Evolutionary conservation across 192 early-diverging fungal genomes (phyloP).

Genomic region (Gigaspora rosea): DNA sequence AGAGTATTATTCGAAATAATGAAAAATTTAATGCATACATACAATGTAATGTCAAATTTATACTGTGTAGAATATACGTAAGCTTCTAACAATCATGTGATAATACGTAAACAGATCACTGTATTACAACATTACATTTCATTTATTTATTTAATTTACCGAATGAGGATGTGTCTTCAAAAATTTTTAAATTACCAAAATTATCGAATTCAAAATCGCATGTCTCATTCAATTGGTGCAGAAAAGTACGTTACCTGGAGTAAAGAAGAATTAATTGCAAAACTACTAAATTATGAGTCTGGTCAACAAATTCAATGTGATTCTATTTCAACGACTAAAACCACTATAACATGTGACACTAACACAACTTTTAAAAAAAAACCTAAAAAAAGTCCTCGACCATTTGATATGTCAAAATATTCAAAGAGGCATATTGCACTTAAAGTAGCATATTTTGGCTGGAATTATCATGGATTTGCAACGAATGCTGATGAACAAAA

Average conservation of each 20-base stretch:
- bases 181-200: background rate
- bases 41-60: too few relatives aligned
- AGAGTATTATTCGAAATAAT: background rate
- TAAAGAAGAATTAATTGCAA: constrained; percentile 19
- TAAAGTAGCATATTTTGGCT: constrained; percentile 89
- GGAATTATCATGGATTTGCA: constrained; percentile 86
- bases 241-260: constrained; percentile 13
- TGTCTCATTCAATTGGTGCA: background rate
- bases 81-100: background rate
- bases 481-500: constrained; percentile 59
- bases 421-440: constrained; percentile 80
- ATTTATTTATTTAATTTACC: background rate
- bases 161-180: background rate
- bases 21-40: too few relatives aligned
- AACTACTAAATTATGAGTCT: constrained; percentile 2
- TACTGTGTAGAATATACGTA: too few relatives aligned
- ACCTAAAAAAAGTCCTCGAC: constrained; percentile 28
- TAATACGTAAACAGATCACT: background rate
- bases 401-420: constrained; percentile 80
- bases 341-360: background rate
- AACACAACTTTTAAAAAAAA: constrained; percentile 2
- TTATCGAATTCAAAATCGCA: background rate
- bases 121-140: background rate
- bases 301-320: background rate
- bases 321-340: background rate